Base-by-base conservation (phyloP, 179 eudicot species). In the Silene coronaria region DNA sequence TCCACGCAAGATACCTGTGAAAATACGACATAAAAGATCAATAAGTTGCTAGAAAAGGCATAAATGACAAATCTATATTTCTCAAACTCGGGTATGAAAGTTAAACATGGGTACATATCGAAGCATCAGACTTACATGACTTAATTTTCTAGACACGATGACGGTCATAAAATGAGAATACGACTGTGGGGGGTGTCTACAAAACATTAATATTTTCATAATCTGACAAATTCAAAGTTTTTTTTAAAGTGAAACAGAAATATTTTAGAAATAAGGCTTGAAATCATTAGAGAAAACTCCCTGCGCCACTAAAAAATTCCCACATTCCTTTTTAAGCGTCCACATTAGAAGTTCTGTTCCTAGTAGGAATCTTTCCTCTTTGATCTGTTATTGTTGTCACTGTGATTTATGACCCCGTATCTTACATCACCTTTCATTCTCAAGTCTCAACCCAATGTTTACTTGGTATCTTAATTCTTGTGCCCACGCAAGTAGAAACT, bases 1-100 rank as follows among this genome's bases (percentile, higher is more conserved):
- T 90, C 97, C 66, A 91, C 84, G 58, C 91, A 86, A 23, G 99
- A 91, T 72, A 76, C 90, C 99, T 95, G 92, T 70, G 79, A 83
- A 63, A 74, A 72, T 11, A 27, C 72, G 78, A 69, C 68, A 21
- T 38, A 46, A 3, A 38, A 32, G 57, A 21, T 36, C 64, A 59
- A 60, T 48, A 72, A 67, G 38, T 71, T 45, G 70, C 45, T 3
- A 66, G 3, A 77, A 59, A 19, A 70, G 62, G 60, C 19, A 17
- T 53, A 53, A 16, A n/a, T n/a, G n/a, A n/a, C n/a, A n/a, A n/a
- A 53, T 14, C 48, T 42, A 53, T 17, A n/a, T 53, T 16, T 14
- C 21, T 3, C 58, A 16, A 53, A 53, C 21, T 53, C 58, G 21
- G 58, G 58, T 53, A 53, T 5, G 13, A 13, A 13, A 42, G 48